Percentiles rank a stretch among this genome's conserved stretches.
Conservation (phyloP, 2,329 filamentous ascomycete genomes). For the Colletotrichum chlorophyti region DNA sequence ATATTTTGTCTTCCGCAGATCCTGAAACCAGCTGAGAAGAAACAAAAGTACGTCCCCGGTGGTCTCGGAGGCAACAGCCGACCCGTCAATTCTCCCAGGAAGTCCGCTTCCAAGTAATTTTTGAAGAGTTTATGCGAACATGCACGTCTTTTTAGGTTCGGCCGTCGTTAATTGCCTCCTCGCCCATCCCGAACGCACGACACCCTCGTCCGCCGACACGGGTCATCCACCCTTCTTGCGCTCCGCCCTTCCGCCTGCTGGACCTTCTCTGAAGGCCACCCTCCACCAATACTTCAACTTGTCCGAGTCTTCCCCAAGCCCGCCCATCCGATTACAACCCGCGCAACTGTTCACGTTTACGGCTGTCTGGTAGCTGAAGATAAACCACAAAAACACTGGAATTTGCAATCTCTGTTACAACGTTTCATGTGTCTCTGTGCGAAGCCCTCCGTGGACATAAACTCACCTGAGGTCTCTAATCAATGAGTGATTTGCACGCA, state of each 20-base stretch:
- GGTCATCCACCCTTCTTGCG: constrained; percentile 7
- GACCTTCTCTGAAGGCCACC: background rate
- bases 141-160: constrained; percentile 88
- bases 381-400: constrained; percentile 33
- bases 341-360: constrained; percentile 32
- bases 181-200: constrained; percentile 20
- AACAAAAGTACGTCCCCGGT: constrained; percentile 98
- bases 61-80: constrained; percentile 74
- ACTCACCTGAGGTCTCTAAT: constrained; percentile 2
- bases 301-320: constrained; percentile 28
- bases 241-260: constrained; percentile 17
- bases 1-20: constrained; percentile 66
- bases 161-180: constrained; percentile 78
- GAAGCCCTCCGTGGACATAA: constrained; percentile 17
- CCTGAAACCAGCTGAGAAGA: constrained; percentile 99
- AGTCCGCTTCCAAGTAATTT: constrained; percentile 69
- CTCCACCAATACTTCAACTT: constrained; percentile 25
- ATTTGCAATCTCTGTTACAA: constrained; percentile 29
- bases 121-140: constrained; percentile 75
- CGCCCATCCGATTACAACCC: constrained; percentile 28
- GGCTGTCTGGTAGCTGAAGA: constrained; percentile 34
- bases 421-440: constrained; percentile 26
- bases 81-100: constrained; percentile 71
- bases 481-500: constrained; percentile 25
- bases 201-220: constrained; percentile 8